Evolutionary conservation across 345 rosid species (phyloP).

Genomic region (Murraya paniculata): DNA sequence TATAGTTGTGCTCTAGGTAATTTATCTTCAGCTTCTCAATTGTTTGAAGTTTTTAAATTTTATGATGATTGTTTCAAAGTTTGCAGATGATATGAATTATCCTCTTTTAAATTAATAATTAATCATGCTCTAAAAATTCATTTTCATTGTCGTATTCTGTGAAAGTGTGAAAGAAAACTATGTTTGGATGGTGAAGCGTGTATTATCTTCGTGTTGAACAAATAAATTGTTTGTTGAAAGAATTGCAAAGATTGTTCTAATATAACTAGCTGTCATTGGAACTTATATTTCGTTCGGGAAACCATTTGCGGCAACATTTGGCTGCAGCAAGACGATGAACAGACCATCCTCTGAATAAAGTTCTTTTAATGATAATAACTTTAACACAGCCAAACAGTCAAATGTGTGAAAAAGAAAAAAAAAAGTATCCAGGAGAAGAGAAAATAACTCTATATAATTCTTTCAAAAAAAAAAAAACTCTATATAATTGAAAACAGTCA

Average conservation of each 20-base stretch:
- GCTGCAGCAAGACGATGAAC: neutral
- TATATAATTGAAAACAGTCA: neutral
- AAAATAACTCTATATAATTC: neutral
- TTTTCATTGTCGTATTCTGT: constrained; percentile 10
- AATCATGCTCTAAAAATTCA: neutral
- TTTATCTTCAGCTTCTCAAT: neutral
- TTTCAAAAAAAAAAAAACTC: neutral
- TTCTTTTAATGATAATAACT: no score
- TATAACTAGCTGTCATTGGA: neutral
- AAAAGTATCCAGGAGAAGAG: no score
- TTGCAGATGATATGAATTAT: neutral
- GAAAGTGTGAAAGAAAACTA: neutral
- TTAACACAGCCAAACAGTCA: no score
- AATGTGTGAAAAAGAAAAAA: no score
- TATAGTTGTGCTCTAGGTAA: constrained; percentile 13
- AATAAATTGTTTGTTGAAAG: neutral
- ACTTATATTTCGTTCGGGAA: neutral
- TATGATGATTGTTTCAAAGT: neutral
- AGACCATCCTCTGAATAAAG: neutral
- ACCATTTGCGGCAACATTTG: neutral
- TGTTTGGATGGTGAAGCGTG: neutral
- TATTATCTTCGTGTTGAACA: neutral
- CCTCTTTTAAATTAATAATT: neutral
- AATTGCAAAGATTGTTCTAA: neutral
- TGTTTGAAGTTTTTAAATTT: no score